Base-by-base conservation (phyloP, 768 basidiomycete species). In the Collybiopsis confluens region DNA sequence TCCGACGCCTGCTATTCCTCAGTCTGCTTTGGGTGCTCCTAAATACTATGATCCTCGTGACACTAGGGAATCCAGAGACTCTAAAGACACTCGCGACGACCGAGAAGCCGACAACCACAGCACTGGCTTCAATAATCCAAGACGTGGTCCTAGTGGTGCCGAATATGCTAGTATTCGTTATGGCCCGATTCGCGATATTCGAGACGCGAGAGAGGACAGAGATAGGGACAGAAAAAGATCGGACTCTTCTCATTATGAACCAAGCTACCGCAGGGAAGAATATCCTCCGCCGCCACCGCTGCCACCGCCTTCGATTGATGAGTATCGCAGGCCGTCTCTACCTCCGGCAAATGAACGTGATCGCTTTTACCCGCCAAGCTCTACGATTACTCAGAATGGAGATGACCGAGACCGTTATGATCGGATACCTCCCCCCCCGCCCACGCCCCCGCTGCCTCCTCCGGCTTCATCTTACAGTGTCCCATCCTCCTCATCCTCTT, bases 121-220 rank as follows among this genome's bases (percentile, higher is more conserved):
- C 52, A 67, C 68, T 56, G 73, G 73, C n/a, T 67, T 69, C 53
- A 67, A 73, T n/a, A n/a, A n/a, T 44, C 70, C 70, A 46, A 69
- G 73, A 23, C 63, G 69, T 28, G 33, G 35, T 23, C 35, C 47
- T 38, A 20, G 18, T 38, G 47, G 47, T 16, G 47, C 47, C 20
- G 47, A 48, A 37, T 48, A 48, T 35, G 47, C 47, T 48, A 48
- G 47, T 48, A 20, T 48, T 26, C 47, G 47, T 15, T 48, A 48
- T 24, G 47, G 47, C 13, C 47, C 47, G 3, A 48, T 48, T 18
- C 47, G 47, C 4, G 47, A 48, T 26, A 37, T 36, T 23, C 47
- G 47, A 6, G 33, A 37, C 16, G 26, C n/a, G 11, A 10, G 13
- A 24, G 42, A 43, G 20, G 24, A 21, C 16, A 46, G 20, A 18